These are phyloP conservation scores for Tetrapyrgos nigripes DNA, from an alignment of 1,284 basidiomycete species.

Conservation along the genomic window DNA sequence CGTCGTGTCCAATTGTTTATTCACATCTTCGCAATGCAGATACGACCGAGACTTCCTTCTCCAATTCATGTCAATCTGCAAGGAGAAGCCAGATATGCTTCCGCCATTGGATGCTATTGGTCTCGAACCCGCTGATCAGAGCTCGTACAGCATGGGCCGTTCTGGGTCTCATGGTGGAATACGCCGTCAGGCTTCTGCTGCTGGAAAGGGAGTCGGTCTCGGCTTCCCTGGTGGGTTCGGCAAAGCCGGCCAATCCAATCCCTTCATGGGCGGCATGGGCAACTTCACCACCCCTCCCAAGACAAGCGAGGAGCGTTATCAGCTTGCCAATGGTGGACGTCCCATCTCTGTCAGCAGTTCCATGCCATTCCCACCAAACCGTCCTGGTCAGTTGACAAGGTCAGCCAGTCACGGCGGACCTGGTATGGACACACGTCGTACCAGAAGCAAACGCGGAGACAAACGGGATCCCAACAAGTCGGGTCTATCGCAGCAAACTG, in stretches of 20 bases:
- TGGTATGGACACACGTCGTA: constrained; percentile 63
- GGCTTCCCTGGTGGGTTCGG: constrained; percentile 44
- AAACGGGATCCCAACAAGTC: constrained; percentile 58
- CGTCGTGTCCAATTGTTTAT: neutral
- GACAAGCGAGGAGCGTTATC: constrained; percentile 79
- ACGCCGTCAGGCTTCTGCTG: constrained; percentile 58
- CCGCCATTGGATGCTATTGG: constrained; percentile 93
- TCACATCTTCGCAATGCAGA: constrained; percentile 43
- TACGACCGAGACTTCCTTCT: constrained; percentile 98
- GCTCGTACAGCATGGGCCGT: constrained; percentile 56
- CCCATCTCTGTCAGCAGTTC: constrained; percentile 54
- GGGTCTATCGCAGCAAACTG: constrained; percentile 12
- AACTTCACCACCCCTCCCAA: constrained; percentile 71
- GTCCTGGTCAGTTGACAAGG: constrained; percentile 69
- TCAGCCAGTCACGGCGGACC: constrained; percentile 79
- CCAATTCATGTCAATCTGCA: constrained; percentile 96
- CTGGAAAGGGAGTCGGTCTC: constrained; percentile 53
- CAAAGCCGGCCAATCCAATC: constrained; percentile 45
- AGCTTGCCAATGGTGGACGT: constrained; percentile 48
- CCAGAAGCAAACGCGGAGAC: constrained; percentile 76
- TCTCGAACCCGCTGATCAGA: constrained; percentile 77
- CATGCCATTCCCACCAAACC: constrained; percentile 47
- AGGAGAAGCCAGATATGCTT: constrained; percentile 91
- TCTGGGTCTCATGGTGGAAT: constrained; percentile 66
- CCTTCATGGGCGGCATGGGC: constrained; percentile 70